phyloP scores from a whole-genome alignment of 169 alveolate genomes.

The Theileria parva region DNA sequence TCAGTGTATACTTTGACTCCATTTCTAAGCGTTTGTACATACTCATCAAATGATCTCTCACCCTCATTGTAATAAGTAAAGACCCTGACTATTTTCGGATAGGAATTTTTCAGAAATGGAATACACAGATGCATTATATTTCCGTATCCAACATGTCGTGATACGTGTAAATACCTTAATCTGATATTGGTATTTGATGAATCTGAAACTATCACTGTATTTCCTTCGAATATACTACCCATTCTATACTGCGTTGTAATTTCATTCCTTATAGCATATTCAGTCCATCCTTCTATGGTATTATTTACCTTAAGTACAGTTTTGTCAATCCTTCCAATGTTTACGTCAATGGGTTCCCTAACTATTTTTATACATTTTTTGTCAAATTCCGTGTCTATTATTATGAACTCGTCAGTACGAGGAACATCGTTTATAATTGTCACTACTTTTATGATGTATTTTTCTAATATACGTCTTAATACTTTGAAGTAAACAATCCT shows the following conservation, averaged over 20 bases:
- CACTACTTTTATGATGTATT: conserved; percentile 8
- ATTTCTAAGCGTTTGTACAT: not conserved
- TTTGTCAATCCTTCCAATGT: conserved; percentile 4
- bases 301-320: not conserved
- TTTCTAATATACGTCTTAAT: conserved; percentile 5
- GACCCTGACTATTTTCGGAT: conserved; percentile 13
- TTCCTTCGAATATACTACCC: conserved; percentile 16
- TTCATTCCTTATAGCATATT: conserved; percentile 12
- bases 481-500: conserved; percentile 20
- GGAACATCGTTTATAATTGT: conserved; percentile 6
- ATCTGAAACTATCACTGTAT: conserved; percentile 3
- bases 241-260: conserved; percentile 12
- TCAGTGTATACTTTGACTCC: conserved; percentile 10
- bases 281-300: conserved; percentile 19
- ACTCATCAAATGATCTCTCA: conserved; percentile 28
- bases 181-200: conserved; percentile 2
- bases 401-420: conserved; percentile 21
- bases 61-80: conserved; percentile 23
- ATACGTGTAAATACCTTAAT: conserved; percentile 5
- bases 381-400: not conserved
- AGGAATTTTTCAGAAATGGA: not conserved
- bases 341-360: not conserved
- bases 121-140: not conserved
- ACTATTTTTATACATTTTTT: conserved; percentile 15
- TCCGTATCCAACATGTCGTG: not conserved